Evolutionary conservation across 306 rosid species (phyloP).

Genomic region (Lupinus albus): DNA sequence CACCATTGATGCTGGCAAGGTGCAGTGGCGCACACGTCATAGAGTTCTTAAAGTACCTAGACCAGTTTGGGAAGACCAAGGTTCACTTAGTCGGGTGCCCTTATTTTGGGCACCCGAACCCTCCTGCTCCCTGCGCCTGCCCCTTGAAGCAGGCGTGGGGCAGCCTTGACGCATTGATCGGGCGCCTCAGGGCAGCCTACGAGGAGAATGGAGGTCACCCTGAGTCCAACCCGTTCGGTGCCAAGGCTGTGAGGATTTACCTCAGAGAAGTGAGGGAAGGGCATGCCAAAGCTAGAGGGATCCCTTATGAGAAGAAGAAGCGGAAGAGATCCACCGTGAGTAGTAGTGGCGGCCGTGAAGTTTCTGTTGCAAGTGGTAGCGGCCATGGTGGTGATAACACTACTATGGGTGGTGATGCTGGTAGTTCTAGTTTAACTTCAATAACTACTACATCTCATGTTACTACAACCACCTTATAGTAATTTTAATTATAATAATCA

Average conservation of each 20-base stretch:
- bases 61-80: slow-evolving; percentile 94
- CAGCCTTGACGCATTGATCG: slow-evolving; percentile 86
- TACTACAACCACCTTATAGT: slow-evolving; percentile 51
- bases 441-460: slow-evolving; percentile 42
- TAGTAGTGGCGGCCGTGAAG: slow-evolving; percentile 19
- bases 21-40: slow-evolving; percentile 99
- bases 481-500: slow-evolving; percentile 32
- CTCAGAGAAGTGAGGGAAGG: slow-evolving; percentile 85
- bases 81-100: slow-evolving; percentile 83
- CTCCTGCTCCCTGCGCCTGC: slow-evolving; percentile 88
- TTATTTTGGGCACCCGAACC: slow-evolving; percentile 75
- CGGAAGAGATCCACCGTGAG: slow-evolving; percentile 57
- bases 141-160: slow-evolving; percentile 93
- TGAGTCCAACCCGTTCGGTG: slow-evolving; percentile 87
- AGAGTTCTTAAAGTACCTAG: slow-evolving; percentile 85
- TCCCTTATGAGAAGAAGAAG: slow-evolving; percentile 93
- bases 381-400: background rate
- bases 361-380: slow-evolving; percentile 5
- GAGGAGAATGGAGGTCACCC: slow-evolving; percentile 93
- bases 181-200: slow-evolving; percentile 90
- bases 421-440: slow-evolving; percentile 36
- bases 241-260: slow-evolving; percentile 80
- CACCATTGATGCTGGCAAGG: slow-evolving; percentile 78
- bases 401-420: slow-evolving; percentile 8
- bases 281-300: slow-evolving; percentile 90